Evolutionary conservation across 192 early-diverging fungal species (phyloP), one percentile per base, ranked within the genome.

Genomic region (Coemansia umbellata): DNA sequence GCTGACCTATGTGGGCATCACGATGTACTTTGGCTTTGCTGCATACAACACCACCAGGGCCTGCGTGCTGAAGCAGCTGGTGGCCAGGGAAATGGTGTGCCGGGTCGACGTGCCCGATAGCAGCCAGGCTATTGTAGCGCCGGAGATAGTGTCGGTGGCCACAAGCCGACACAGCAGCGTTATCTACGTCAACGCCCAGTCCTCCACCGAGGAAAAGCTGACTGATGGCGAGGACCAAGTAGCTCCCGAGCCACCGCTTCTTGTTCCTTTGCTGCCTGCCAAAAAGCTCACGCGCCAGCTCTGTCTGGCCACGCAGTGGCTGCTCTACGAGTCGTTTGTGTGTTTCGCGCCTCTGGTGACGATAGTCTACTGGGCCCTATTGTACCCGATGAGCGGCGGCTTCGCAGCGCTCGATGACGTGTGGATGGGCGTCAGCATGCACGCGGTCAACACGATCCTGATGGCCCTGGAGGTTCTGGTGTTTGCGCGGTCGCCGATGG

Each of bases 391-490:
- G 30, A 31, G 23, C 32, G 60, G 26, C 37, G 39, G 37, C 1
- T 36, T 74, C 26, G 55, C 45, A 22, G 19, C 8, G 3, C 9
- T 13, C 13, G 14, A 52, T 0, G 53, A 74, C 32, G 22, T 27
- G 37, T 74, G 71, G 71, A 74, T 56, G 64, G 64, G 64, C 47
- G 19, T 64, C 37, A 74, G 71, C 57, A 74, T 74, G 71, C 71
- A 74, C 27, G 71, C 56, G 13, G 2, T 57, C 28, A 74, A 74
- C 45, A 48, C 42, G 0, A 48, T 63, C 1, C 39, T 74, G 24
- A 74, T 74, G 71, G 13, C 33, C 13, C 22, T 59, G 15, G 71
- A 74, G 50, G 49, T 74, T 0, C 3, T 28, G 8, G 55, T 59
- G 27, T 55, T 63, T 19, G 42, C 71, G 19, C 35, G 60, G 35